Percentiles rank a stretch among this genome's conserved stretches.
Conservation (phyloP, 2,329 filamentous ascomycete genomes). For the Fusarium sambucinum region DNA sequence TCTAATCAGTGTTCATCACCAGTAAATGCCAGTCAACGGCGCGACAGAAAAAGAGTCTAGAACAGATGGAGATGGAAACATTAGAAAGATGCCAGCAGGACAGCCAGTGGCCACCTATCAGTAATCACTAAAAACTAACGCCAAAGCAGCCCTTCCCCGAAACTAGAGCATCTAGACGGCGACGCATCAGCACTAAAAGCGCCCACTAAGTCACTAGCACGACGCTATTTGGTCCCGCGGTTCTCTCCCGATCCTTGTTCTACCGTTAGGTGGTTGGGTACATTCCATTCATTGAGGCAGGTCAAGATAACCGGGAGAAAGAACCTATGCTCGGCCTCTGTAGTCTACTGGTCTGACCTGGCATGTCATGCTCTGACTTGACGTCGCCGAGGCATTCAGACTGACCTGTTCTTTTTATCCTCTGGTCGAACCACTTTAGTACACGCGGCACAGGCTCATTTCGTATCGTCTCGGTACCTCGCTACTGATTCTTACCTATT, state of each 20-base stretch:
- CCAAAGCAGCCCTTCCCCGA: background rate
- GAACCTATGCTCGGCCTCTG: background rate
- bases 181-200: slow-evolving; percentile 9
- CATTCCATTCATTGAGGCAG: background rate
- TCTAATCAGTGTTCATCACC: background rate
- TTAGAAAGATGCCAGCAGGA: background rate
- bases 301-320: background rate
- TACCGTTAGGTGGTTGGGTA: background rate
- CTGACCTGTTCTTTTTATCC: background rate
- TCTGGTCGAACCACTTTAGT: slow-evolving; percentile 21
- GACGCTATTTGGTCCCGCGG: background rate
- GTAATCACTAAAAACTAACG: background rate
- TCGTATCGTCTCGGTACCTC: no score
- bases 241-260: slow-evolving; percentile 1
- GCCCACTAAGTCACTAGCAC: background rate
- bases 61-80: background rate
- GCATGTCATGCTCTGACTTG: background rate
- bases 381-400: slow-evolving; percentile 2
- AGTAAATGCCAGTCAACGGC: background rate
- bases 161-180: background rate
- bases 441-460: slow-evolving; percentile 9
- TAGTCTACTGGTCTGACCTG: background rate
- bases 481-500: background rate
- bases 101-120: background rate
- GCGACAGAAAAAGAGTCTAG: background rate